These are phyloP conservation scores for Teunomyces kruisii DNA, from an alignment of 805 yeast species.

Conservation along the genomic window DNA sequence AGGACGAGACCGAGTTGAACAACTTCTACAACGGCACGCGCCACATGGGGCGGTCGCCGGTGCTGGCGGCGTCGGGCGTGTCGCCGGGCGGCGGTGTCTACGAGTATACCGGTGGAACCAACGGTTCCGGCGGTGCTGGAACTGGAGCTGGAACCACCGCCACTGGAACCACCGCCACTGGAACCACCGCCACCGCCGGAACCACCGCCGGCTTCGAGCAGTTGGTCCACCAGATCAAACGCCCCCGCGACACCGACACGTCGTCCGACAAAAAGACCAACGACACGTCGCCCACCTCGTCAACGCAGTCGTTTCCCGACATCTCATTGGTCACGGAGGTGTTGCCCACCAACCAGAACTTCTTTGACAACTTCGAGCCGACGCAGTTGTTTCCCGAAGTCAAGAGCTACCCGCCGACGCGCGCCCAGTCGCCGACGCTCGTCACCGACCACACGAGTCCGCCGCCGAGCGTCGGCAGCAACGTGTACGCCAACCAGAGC, in stretches of 20 bases:
- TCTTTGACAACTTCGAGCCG: conserved; percentile 55
- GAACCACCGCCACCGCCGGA: too few species aligned
- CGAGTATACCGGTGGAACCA: conserved; percentile 11
- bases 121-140: too few species aligned
- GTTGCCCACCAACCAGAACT: conserved; percentile 45
- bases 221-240: conserved; percentile 34
- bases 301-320: conserved; percentile 45
- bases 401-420: conserved; percentile 37
- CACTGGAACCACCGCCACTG: too few species aligned
- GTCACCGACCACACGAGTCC: conserved; percentile 5
- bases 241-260: conserved; percentile 8
- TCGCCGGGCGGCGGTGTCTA: conserved; percentile 28
- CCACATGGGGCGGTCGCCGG: background rate
- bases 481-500: conserved; percentile 30
- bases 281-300: conserved; percentile 36
- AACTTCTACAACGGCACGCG: conserved; percentile 14
- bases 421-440: conserved; percentile 34
- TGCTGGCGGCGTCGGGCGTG: conserved; percentile 23
- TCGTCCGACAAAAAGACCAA: conserved; percentile 8
- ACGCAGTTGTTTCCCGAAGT: conserved; percentile 52
- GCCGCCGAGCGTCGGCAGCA: conserved; percentile 27
- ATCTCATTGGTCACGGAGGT: conserved; percentile 57
- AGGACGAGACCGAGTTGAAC: conserved; percentile 16
- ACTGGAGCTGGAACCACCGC: too few species aligned
- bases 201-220: conserved; percentile 30